Evolutionary conservation across 139 green algal species (phyloP).

Genomic region (Diplosphaera chodatii): DNA sequence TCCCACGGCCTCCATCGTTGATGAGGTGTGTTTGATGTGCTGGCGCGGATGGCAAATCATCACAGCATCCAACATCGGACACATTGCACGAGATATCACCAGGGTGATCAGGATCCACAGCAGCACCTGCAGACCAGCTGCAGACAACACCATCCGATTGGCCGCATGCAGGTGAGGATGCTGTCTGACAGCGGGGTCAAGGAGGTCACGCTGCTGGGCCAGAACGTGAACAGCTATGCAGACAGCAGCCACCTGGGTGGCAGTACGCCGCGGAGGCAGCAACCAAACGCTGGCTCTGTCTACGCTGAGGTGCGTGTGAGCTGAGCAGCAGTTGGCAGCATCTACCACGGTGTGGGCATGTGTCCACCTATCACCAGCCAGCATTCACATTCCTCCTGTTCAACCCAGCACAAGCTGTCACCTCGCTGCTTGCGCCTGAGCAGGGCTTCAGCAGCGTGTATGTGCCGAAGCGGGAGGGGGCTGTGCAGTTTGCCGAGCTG

Average conservation of each 20-base stretch:
- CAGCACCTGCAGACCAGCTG: no score
- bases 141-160: no score
- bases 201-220: slow-evolving; percentile 80
- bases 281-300: slow-evolving; percentile 6
- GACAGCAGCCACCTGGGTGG: slow-evolving; percentile 27
- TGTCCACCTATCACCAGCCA: no score
- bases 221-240: slow-evolving; percentile 92
- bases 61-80: no score
- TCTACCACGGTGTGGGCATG: no score
- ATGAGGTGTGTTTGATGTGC: slow-evolving; percentile 42
- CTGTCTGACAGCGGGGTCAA: slow-evolving; percentile 55
- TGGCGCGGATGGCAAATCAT: neutral
- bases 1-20: slow-evolving; percentile 54
- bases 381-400: no score
- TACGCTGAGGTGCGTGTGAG: slow-evolving; percentile 9
- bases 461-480: slow-evolving; percentile 52
- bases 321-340: neutral
- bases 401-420: no score
- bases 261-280: neutral
- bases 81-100: no score
- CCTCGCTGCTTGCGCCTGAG: no score
- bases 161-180: slow-evolving; percentile 24
- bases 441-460: slow-evolving; percentile 77
- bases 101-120: no score
- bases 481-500: slow-evolving; percentile 69